Evolutionary conservation across 2,329 filamentous ascomycete genomes (phyloP), one percentile per base, ranked within the genome.

Genomic region (Raffaelea arxii): DNA sequence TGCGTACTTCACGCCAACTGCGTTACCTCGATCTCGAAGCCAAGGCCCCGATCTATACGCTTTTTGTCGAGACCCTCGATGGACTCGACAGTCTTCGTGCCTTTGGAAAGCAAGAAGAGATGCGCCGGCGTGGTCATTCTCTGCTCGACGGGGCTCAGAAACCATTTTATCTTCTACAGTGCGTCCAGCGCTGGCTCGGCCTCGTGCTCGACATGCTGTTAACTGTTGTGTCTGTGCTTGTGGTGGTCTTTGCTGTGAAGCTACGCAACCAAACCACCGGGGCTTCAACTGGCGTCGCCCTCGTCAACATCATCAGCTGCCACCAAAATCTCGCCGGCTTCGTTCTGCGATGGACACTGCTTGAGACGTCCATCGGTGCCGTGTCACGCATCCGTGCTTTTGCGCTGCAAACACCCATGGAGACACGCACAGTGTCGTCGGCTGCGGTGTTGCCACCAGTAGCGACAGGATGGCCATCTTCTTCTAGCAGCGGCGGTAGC

Each of bases 111-210:
- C 60, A 70, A 41, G 55, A 59, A 2, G 54, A 58, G 4, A 63
- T 69, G 46, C 59, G 67, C 14, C 53, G 67, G 24, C 65, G 65
- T 47, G 76, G 74, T 46, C 58, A 68, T 12, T 49, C 54, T 4
- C 62, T 76, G 0, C 60, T 80, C 3, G 72, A 80, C 48, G 58
- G 58, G 6, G 76, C 75, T 0, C 77, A 80, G 51, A 59, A 63
- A n/a, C 75, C 77, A 0, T 75, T 71, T 38, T 81, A 81, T 52
- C 64, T 78, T 0, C 63, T 80, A 7, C 71, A 67, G 47, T 69
- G 70, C 30, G 67, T 78, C 4, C 78, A 81, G 54, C 65, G 72
- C 30, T 80, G 77, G 76, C 57, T 69, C 5, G 60, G 56, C 3
- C 52, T 67, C 3, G 62, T 65, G 3, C 52, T 68, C 6, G 59